Evolutionary conservation across 768 basidiomycete species (phyloP), one percentile per base, ranked within the genome.

Genomic region (Ramaria rubella): DNA sequence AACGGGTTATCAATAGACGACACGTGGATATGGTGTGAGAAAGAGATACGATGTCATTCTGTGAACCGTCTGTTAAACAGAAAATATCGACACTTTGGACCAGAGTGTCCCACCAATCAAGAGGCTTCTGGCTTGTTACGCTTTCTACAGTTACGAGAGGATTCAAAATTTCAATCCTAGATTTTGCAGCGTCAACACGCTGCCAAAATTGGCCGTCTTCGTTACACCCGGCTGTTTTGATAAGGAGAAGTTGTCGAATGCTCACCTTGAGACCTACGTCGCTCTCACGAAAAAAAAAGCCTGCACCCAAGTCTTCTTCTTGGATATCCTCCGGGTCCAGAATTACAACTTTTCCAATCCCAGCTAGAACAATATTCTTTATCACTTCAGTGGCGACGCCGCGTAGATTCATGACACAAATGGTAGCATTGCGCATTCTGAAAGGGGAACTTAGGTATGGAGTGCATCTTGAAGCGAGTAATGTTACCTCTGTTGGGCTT

Each of bases 301-400:
- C 90, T 4, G 85, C 81, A 12, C 93, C 93, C 31, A 98, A 80
- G 72, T 98, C 96, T 68, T 91, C 86, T 67, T 86, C 84, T 19
- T 74, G 66, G 31, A 99, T 90, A 12, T 79, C 73, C 60, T 81
- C 84, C 21, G 76, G 75, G 71, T 99, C 96, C 62, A 90, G 78
- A 38, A 98, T 78, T 59, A 96, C 75, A 59, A 99, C 73, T 67
- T 82, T 86, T 24, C 96, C 96, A 55, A 99, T 90, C 38, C 96
- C 96, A 9, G 96, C 90, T 46, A 99, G 80, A 17, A 98, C 95
- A 67, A 99, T 88, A 67, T 99, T 99, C 73, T 98, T 99, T 70
- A 97, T 88, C 15, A 86, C 82, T 69, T 99, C 96, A 6, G 93
- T 92, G 38, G 96, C 93, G 36, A 88, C 80, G 3, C 93, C 91